Percentiles rank a stretch among this genome's conserved stretches.
phyloP scores from a whole-genome alignment of 1,284 basidiomycete genomes.

The Rhizopogon parksii region DNA sequence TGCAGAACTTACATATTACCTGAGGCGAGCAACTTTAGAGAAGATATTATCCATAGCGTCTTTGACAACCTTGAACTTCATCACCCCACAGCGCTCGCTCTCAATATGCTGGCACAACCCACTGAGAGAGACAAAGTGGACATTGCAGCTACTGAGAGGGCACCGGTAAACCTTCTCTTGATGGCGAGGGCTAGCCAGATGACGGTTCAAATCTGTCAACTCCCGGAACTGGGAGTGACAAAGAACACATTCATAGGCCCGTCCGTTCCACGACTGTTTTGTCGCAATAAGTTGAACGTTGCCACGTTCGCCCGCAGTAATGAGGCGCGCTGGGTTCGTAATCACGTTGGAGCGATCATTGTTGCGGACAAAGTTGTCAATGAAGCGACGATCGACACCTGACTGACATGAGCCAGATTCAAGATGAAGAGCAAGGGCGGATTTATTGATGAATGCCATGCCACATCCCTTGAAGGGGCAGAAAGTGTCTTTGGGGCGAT shows the following conservation, averaged over 20 bases:
- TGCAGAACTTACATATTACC: neutral
- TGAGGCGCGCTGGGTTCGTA: conserved; percentile 31
- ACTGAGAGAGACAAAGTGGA: conserved; percentile 40
- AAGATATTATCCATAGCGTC: conserved; percentile 31
- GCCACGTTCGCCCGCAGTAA: conserved; percentile 20
- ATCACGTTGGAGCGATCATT: conserved; percentile 29
- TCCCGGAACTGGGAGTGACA: conserved; percentile 37
- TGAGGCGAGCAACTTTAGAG: conserved; percentile 11
- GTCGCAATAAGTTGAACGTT: conserved; percentile 32
- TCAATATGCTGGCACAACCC: conserved; percentile 49
- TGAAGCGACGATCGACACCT: conserved; percentile 29
- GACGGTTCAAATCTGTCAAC: conserved; percentile 40
- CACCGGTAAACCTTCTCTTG: conserved; percentile 40
- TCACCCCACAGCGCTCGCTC: conserved; percentile 45
- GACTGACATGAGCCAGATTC: conserved; percentile 39
- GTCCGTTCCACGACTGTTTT: conserved; percentile 39
- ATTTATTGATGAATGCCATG: conserved; percentile 34
- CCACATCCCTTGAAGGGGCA: conserved; percentile 39
- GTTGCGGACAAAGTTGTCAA: conserved; percentile 30
- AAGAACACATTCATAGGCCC: conserved; percentile 47
- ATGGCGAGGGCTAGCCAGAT: conserved; percentile 45
- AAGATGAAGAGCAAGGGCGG: conserved; percentile 42
- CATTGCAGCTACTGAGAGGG: conserved; percentile 32
- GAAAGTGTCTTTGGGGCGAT: conserved; percentile 29
- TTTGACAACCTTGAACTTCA: conserved; percentile 35